Percentiles rank a stretch among this genome's conserved stretches.
These are phyloP conservation scores for Cytospora mali DNA, from an alignment of 2,329 filamentous ascomycete genomes.

Conservation along the genomic window DNA sequence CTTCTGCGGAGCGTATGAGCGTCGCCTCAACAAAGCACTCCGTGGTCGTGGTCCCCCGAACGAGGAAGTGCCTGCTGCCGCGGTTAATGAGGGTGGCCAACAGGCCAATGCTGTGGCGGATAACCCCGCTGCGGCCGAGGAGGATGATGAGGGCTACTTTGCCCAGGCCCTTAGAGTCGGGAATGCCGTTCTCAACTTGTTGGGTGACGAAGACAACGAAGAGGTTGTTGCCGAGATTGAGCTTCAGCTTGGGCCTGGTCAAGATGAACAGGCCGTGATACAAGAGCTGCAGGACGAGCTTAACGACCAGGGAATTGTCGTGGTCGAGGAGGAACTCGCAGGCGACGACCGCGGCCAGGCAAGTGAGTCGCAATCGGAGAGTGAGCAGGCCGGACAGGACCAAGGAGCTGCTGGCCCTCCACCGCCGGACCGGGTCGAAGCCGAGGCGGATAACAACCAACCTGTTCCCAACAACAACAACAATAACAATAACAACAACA, in stretches of 20 bases:
- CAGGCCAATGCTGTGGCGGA: conserved; percentile 22
- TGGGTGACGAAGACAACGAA: conserved; percentile 40
- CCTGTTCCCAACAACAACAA: conserved; percentile 25
- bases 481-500: conserved; percentile 31
- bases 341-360: conserved; percentile 5
- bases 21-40: conserved; percentile 51
- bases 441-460: conserved; percentile 22
- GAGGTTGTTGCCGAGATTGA: conserved; percentile 31
- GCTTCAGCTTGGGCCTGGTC: conserved; percentile 37
- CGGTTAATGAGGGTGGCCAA: conserved; percentile 19
- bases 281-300: conserved; percentile 34
- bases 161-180: conserved; percentile 31
- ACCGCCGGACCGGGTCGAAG: conserved; percentile 16
- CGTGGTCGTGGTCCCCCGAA: conserved; percentile 38
- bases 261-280: conserved; percentile 36
- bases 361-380: conserved; percentile 12
- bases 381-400: conserved; percentile 10
- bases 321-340: conserved; percentile 16
- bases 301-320: conserved; percentile 27
- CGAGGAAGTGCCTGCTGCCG: conserved; percentile 27
- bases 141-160: conserved; percentile 32
- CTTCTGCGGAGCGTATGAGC: conserved; percentile 51
- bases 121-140: conserved; percentile 25
- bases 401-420: conserved; percentile 20
- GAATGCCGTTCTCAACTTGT: conserved; percentile 31